Evolutionary conservation across 306 rosid species (phyloP).

Genomic region (Phaseolus lunatus): DNA sequence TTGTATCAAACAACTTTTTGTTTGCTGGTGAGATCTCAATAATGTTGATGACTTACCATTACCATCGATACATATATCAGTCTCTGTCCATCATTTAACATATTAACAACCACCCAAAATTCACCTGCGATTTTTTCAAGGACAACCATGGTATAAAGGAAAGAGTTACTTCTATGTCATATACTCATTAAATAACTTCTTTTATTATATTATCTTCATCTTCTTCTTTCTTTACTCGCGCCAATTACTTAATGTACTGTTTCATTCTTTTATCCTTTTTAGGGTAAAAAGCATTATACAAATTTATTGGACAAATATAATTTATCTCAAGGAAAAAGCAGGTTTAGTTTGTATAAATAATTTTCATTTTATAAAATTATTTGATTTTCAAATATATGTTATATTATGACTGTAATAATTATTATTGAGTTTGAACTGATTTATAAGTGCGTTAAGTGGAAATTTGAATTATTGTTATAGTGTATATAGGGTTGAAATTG

Average conservation of each 20-base stretch:
- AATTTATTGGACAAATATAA: background rate
- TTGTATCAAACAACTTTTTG: conserved; percentile 34
- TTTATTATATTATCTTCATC: no score
- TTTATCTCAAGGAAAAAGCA: background rate
- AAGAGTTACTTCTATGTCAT: no score
- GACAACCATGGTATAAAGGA: no score
- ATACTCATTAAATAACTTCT: no score
- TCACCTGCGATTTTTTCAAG: no score
- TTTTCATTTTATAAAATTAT: background rate
- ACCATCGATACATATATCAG: background rate
- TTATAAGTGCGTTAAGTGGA: background rate
- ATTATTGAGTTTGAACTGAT: background rate
- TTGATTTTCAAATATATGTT: no score
- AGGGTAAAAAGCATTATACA: no score
- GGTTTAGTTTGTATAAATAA: background rate
- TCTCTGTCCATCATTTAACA: conserved; percentile 29
- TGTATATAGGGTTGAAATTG: background rate
- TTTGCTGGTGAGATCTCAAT: conserved; percentile 45
- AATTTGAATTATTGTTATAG: background rate
- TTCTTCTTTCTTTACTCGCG: no score
- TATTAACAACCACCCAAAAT: background rate
- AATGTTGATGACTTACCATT: background rate
- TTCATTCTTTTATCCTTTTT: no score
- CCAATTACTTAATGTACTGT: no score
- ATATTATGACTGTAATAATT: background rate